Evolutionary conservation across 495 filamentous ascomycete genomes (phyloP).

Genomic region (Penicillium macrosclerotiorum): DNA sequence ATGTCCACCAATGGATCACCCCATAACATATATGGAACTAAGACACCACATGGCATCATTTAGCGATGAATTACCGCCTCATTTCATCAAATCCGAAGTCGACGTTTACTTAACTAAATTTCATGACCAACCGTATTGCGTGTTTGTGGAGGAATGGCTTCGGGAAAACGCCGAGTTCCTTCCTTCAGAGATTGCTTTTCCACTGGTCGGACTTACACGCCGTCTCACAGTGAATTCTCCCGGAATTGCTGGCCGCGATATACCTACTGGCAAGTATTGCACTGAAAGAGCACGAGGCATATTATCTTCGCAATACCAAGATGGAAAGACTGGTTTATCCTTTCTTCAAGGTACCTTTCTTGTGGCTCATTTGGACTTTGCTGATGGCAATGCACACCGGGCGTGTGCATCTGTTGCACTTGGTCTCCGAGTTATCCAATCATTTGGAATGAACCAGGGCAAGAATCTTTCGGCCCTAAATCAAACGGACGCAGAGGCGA

Average conservation of each 20-base stretch:
- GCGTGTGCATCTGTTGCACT: slow-evolving; percentile 24
- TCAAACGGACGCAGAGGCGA: slow-evolving; percentile 6
- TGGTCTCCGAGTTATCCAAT: slow-evolving; percentile 26
- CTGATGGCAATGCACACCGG: slow-evolving; percentile 22
- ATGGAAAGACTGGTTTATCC: slow-evolving; percentile 18
- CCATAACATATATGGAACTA: no score
- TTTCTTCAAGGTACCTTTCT: slow-evolving; percentile 29
- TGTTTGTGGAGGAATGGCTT: slow-evolving; percentile 25
- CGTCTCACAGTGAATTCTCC: slow-evolving; percentile 19
- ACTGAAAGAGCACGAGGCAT: slow-evolving; percentile 24
- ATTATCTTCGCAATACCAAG: slow-evolving; percentile 17
- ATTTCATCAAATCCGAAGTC: slow-evolving; percentile 21
- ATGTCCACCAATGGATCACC: no score
- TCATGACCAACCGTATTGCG: slow-evolving; percentile 31
- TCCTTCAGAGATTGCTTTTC: slow-evolving; percentile 20
- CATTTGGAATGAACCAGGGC: slow-evolving; percentile 21
- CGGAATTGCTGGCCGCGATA: not conserved
- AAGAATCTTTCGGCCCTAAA: slow-evolving; percentile 4
- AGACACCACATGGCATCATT: no score
- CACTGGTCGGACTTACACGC: slow-evolving; percentile 27
- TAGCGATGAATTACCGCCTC: slow-evolving; percentile 5
- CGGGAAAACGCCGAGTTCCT: slow-evolving; percentile 10
- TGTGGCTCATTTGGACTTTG: slow-evolving; percentile 28
- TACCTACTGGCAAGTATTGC: slow-evolving; percentile 8
- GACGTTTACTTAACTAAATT: slow-evolving; percentile 23